phyloP scores from a whole-genome alignment of 169 alveolate species.

The Plasmodium chabaudi region DNA sequence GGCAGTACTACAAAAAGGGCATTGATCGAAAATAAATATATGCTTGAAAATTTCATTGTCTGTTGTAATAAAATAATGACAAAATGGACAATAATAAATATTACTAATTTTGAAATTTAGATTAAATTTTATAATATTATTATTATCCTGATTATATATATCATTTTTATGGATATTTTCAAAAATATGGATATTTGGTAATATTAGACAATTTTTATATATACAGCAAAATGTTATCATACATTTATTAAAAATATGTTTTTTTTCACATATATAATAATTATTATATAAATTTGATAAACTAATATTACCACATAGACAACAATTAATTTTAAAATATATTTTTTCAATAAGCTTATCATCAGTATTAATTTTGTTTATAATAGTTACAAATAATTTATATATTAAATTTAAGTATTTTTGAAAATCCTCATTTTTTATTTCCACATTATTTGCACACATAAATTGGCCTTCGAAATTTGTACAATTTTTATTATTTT shows the following conservation, averaged over 20 bases:
- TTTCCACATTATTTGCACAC: background rate
- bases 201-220: conserved; percentile 32
- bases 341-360: conserved; percentile 30
- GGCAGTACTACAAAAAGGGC: conserved; percentile 63
- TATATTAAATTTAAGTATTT: conserved; percentile 15
- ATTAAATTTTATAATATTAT: conserved; percentile 13
- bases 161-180: conserved; percentile 13
- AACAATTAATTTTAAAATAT: conserved; percentile 42
- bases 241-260: conserved; percentile 67
- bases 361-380: conserved; percentile 3
- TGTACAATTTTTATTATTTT: conserved; percentile 1
- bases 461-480: background rate
- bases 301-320: conserved; percentile 33
- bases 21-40: conserved; percentile 28
- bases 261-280: conserved; percentile 65
- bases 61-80: conserved; percentile 51
- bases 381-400: conserved; percentile 4
- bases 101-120: background rate
- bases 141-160: conserved; percentile 2
- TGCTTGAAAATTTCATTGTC: conserved; percentile 24
- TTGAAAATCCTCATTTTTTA: conserved; percentile 9
- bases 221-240: conserved; percentile 69
- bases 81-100: conserved; percentile 46
- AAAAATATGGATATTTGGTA: conserved; percentile 19
- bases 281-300: conserved; percentile 55